Percentiles rank a stretch among this genome's conserved stretches.
These are phyloP conservation scores for Irpex sp. DNA, from an alignment of 1,284 basidiomycete genomes.

Conservation along the genomic window DNA sequence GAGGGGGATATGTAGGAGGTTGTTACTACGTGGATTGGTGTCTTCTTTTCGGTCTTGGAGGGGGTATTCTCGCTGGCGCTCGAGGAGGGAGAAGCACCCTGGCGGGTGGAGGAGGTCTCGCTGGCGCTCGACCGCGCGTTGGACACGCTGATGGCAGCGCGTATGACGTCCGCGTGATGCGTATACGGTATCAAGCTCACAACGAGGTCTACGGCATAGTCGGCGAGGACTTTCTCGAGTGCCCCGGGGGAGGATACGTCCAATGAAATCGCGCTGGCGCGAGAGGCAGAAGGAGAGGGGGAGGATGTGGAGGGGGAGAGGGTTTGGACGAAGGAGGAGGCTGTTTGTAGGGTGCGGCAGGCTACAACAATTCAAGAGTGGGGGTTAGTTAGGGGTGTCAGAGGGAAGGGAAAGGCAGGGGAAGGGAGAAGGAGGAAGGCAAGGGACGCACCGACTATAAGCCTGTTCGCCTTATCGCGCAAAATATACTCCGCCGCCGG, in stretches of 20 bases:
- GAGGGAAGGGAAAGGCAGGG: too few relatives aligned
- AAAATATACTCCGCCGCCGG: slow-evolving; percentile 94
- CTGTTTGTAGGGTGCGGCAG: slow-evolving; percentile 79
- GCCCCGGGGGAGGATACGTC: slow-evolving; percentile 75
- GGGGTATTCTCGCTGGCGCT: too few relatives aligned
- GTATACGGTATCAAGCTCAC: slow-evolving; percentile 97
- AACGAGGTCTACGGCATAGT: slow-evolving; percentile 74
- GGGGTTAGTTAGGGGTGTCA: too few relatives aligned
- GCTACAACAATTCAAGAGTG: too few relatives aligned
- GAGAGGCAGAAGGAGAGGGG: slow-evolving; percentile 24
- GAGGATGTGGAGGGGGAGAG: slow-evolving; percentile 79
- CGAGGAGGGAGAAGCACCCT: too few relatives aligned
- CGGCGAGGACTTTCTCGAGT: slow-evolving; percentile 78
- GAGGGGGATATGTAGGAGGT: too few relatives aligned
- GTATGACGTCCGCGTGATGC: slow-evolving; percentile 87
- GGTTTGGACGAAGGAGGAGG: slow-evolving; percentile 63
- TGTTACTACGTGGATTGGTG: too few relatives aligned
- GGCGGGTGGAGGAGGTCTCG: too few relatives aligned
- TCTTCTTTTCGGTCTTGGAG: too few relatives aligned
- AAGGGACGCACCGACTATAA: slow-evolving; percentile 67
- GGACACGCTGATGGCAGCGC: slow-evolving; percentile 38
- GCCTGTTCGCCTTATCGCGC: slow-evolving; percentile 74
- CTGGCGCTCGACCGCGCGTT: too few relatives aligned
- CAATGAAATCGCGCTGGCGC: slow-evolving; percentile 49
- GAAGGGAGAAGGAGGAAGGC: neutral